Evolutionary conservation across 2,329 filamentous ascomycete genomes (phyloP).

Genomic region (Geoglossum cookeanum): DNA sequence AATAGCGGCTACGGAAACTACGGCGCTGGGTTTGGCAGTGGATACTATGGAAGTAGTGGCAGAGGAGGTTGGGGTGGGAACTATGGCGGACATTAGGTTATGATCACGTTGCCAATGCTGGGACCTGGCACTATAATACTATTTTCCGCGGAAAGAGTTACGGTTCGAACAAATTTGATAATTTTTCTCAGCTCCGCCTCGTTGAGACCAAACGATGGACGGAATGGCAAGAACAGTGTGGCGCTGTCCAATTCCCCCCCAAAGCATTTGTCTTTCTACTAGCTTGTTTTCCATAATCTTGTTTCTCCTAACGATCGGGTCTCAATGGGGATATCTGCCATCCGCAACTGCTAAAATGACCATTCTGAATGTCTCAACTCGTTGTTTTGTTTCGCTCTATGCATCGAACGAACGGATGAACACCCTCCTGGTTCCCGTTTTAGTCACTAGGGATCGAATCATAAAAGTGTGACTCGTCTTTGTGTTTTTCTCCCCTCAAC

Average conservation of each 20-base stretch:
- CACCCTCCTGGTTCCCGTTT: background rate
- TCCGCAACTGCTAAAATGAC: background rate
- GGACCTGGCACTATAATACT: background rate
- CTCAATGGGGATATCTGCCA: background rate
- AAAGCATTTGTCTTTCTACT: background rate
- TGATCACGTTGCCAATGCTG: background rate
- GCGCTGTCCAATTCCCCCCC: background rate
- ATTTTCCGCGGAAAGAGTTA: background rate
- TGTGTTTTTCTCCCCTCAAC: background rate
- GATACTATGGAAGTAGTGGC: conserved; percentile 22
- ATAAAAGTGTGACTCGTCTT: background rate
- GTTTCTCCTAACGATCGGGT: background rate
- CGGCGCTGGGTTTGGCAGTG: conserved; percentile 23
- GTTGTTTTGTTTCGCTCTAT: background rate
- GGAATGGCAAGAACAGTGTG: background rate
- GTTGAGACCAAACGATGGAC: background rate
- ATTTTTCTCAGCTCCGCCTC: background rate
- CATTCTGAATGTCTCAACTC: background rate
- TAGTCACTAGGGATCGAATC: background rate
- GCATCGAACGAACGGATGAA: background rate
- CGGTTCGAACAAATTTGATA: background rate
- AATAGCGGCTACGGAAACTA: conserved; percentile 23
- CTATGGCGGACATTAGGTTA: conserved; percentile 18
- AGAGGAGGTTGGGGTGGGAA: conserved; percentile 31
- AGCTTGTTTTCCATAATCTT: background rate